Conservation (phyloP, 768 basidiomycete genomes). For the Glaciozyma antarctica region DNA sequence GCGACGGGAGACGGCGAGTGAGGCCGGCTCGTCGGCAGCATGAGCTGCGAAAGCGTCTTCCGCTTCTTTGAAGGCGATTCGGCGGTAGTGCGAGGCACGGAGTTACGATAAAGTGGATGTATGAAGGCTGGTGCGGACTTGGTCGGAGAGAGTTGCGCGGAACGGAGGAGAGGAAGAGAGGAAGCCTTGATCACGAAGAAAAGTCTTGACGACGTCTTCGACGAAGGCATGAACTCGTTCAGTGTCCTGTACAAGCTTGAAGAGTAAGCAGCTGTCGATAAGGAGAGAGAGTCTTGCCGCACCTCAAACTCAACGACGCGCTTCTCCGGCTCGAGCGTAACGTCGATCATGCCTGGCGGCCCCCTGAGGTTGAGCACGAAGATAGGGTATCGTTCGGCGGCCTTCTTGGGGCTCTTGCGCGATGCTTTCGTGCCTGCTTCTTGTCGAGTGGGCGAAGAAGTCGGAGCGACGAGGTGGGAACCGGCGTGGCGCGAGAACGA, state of each 20-base stretch:
- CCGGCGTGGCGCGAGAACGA: conserved; percentile 30
- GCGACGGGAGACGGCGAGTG: not conserved
- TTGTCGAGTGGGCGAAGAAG: not conserved
- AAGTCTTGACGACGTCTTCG: conserved; percentile 11
- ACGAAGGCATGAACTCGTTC: conserved; percentile 7
- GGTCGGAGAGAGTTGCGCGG: not conserved
- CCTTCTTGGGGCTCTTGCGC: conserved; percentile 28
- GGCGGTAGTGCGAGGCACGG: too few relatives aligned
- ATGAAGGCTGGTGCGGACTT: not conserved
- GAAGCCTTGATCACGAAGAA: conserved; percentile 49
- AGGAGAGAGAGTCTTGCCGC: conserved; percentile 28
- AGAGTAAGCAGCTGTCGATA: not conserved
- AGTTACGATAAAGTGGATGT: too few relatives aligned
- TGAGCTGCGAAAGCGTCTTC: too few relatives aligned
- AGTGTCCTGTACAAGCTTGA: conserved; percentile 7
- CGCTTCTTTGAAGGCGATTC: too few relatives aligned
- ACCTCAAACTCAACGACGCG: conserved; percentile 59
- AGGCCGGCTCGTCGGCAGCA: not conserved
- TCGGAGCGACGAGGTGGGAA: conserved; percentile 15
- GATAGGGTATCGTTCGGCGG: conserved; percentile 59
- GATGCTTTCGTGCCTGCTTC: not conserved
- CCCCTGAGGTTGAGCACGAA: conserved; percentile 71
- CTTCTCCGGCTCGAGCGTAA: conserved; percentile 72
- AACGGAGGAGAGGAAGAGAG: conserved; percentile 43
- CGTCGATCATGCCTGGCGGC: conserved; percentile 60